Conservation (phyloP, 2,329 filamentous ascomycete genomes). For the Xylariaceae sp. region DNA sequence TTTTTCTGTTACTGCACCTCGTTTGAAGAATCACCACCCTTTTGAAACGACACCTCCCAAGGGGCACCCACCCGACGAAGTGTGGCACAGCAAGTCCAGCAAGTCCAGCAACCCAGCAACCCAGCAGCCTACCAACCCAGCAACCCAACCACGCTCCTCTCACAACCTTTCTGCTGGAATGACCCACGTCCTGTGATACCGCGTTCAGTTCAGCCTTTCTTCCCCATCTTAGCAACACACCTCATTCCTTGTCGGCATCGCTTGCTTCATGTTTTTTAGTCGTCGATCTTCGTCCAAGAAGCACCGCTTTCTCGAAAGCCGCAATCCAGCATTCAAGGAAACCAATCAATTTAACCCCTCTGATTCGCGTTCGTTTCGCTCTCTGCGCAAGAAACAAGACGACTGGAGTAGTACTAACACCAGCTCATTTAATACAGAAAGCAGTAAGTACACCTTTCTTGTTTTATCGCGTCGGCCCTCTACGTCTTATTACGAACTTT, state of each 20-base stretch:
- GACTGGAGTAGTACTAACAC: slow-evolving; percentile 27
- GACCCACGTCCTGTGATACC: slow-evolving; percentile 13
- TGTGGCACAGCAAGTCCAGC: slow-evolving; percentile 12
- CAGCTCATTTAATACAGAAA: slow-evolving; percentile 36
- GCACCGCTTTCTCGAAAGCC: slow-evolving; percentile 34
- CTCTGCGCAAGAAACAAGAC: slow-evolving; percentile 26
- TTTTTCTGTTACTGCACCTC: slow-evolving; percentile 9
- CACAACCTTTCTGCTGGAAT: slow-evolving; percentile 4
- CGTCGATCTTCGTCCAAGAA: slow-evolving; percentile 41
- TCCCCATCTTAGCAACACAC: slow-evolving; percentile 8
- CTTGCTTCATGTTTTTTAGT: slow-evolving; percentile 39
- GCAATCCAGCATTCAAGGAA: slow-evolving; percentile 35
- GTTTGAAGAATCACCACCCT: slow-evolving; percentile 20
- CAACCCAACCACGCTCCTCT: slow-evolving; percentile 10
- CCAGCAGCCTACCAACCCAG: too few species aligned
- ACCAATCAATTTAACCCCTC: slow-evolving; percentile 39
- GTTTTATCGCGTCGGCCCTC: slow-evolving; percentile 8
- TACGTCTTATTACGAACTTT: slow-evolving; percentile 16
- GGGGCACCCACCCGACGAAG: slow-evolving; percentile 10
- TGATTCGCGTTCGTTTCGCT: slow-evolving; percentile 31
- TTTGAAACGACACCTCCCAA: slow-evolving; percentile 20
- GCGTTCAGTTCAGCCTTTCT: slow-evolving; percentile 9
- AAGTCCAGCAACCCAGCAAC: too few species aligned
- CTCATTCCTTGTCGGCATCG: slow-evolving; percentile 13
- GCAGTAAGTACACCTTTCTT: slow-evolving; percentile 33